Evolutionary conservation across 805 yeast species (phyloP).

Genomic region (Wickerhamomyces canadensis): DNA sequence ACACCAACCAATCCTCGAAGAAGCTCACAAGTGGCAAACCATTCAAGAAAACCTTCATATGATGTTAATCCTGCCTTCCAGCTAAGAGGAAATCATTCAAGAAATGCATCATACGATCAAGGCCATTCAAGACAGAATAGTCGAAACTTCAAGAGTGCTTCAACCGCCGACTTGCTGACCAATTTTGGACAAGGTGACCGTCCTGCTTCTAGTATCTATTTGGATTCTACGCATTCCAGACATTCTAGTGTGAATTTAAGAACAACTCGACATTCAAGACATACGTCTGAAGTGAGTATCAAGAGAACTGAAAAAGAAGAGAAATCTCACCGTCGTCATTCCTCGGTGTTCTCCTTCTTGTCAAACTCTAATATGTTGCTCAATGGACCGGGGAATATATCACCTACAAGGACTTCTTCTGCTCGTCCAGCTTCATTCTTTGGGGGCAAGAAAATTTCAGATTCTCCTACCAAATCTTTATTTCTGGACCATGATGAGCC

Average conservation of each 20-base stretch:
- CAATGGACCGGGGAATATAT: conserved; percentile 1
- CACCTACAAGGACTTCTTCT: conserved; percentile 5
- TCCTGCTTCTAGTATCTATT: conserved; percentile 49
- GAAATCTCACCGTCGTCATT: conserved; percentile 49
- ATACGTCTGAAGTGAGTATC: conserved; percentile 36
- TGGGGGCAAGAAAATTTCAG: conserved; percentile 12
- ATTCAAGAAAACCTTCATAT: conserved; percentile 25
- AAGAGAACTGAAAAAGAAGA: conserved; percentile 17
- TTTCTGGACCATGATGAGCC: conserved; percentile 3
- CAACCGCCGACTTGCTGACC: conserved; percentile 29
- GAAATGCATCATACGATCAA: conserved; percentile 9
- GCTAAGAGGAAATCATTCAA: conserved; percentile 8
- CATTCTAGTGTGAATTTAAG: conserved; percentile 27
- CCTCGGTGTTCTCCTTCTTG: conserved; percentile 52
- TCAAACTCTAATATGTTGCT: conserved; percentile 10
- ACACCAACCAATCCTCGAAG: conserved; percentile 18
- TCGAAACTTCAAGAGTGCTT: conserved; percentile 16
- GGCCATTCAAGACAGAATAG: conserved; percentile 15
- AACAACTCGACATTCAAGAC: conserved; percentile 34
- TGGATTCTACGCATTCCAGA: conserved; percentile 30
- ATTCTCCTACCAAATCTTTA: conserved; percentile 6
- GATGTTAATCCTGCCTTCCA: conserved; percentile 12
- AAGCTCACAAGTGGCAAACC: conserved; percentile 8
- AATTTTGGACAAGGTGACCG: conserved; percentile 22
- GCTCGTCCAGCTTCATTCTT: conserved; percentile 14